These are phyloP conservation scores for Mortierella sp. DNA, from an alignment of 371 early-diverging fungal species.

Conservation along the genomic window DNA sequence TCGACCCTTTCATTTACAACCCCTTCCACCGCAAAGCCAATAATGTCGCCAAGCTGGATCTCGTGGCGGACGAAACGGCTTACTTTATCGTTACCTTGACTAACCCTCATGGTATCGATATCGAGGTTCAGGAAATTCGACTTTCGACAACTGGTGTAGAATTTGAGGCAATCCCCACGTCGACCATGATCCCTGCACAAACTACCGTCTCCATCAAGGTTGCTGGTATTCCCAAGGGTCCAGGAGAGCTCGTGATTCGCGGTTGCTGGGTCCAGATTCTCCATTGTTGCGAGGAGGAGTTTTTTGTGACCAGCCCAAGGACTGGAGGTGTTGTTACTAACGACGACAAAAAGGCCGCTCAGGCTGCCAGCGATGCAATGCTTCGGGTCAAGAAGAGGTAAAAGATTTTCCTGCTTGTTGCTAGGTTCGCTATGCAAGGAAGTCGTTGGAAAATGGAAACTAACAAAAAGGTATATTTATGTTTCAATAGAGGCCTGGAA, in stretches of 20 bases:
- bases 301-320: constrained; percentile 61
- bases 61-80: constrained; percentile 77
- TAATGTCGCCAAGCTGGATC: constrained; percentile 46
- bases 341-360: background rate
- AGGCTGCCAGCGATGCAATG: constrained; percentile 25
- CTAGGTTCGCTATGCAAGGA: background rate
- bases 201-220: constrained; percentile 70
- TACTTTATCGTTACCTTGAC: constrained; percentile 78
- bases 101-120: constrained; percentile 86
- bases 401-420: background rate
- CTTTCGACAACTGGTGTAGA: constrained; percentile 74
- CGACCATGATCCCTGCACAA: constrained; percentile 78
- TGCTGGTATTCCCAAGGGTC: constrained; percentile 70
- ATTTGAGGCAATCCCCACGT: constrained; percentile 69
- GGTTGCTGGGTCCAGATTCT: constrained; percentile 79
- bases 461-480: background rate
- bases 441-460: background rate
- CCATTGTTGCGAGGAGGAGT: constrained; percentile 81
- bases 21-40: constrained; percentile 69
- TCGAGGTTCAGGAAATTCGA: constrained; percentile 77
- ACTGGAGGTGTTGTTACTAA: constrained; percentile 8
- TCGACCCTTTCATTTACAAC: constrained; percentile 83
- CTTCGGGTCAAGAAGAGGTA: constrained; percentile 46
- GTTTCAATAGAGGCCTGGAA: constrained; percentile 34
- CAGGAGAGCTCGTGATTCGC: constrained; percentile 73